Base-by-base conservation (phyloP, 768 basidiomycete species). In the Hygrocybe punicea region DNA sequence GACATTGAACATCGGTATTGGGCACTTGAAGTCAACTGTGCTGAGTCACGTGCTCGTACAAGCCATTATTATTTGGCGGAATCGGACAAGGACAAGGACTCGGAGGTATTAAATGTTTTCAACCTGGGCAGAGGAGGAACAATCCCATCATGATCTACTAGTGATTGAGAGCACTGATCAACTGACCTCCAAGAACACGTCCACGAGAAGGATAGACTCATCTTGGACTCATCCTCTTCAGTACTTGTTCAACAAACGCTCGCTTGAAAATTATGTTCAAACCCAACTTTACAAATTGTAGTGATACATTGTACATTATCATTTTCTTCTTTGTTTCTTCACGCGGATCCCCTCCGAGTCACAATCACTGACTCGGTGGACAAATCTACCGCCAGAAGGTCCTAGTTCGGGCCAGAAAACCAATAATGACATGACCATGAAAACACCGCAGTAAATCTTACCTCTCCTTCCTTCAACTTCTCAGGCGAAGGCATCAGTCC, bases 401-500 rank as follows among this genome's bases (percentile, higher is more conserved):
- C 45, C 45, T 47, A 23, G 45, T 8, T 8, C 40, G 19, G 10
- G 6, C 6, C 40, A 42, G 5, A 2, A 47, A 19, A 23, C 16
- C 3, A 19, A 8, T 21, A 17, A 23, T 7, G 39, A 19, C 4
- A 3, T 10, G 11, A 6, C 39, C 39, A 3, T 10, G 3, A 14
- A 14, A 42, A 19, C 11, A 11, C 11, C 19, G 36, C 36, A n/a
- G 9, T 37, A 9, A n/a, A 16, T 16, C 73, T 48, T 61, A 88
- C 89, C 82, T 87, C 89, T 52, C 91, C 92, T 35, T 69, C 81
- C 68, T 76, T 84, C 64, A 97, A 71, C 65, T 92, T 89, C 7
- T 83, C 77, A 5, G 85, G 77, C 4, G 84, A 79, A 8, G 91
- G 92, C 91, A 95, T 94, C 60, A 87, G 74, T 11, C 83, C 86